A percentile compares a stretch with the other conserved stretches of the same genome.
These are phyloP conservation scores for Calonectria fujianensis DNA, from an alignment of 2,329 filamentous ascomycete genomes.

Conservation along the genomic window DNA sequence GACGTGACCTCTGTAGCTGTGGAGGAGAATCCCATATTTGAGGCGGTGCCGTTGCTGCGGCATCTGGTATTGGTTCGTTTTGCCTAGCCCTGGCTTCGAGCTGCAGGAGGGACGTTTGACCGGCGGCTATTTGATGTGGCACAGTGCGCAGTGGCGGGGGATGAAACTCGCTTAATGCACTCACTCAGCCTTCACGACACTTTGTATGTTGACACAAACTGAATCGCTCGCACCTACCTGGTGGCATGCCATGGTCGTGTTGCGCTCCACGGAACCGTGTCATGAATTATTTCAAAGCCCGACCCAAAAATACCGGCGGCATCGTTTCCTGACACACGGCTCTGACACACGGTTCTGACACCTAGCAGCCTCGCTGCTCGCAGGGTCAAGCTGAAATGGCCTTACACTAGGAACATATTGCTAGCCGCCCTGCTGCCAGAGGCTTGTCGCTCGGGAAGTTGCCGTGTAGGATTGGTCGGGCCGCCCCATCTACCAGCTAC, in stretches of 20 bases:
- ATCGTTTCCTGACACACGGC: not conserved
- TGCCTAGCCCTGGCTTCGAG: not conserved
- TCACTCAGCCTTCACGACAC: not conserved
- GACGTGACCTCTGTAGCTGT: not conserved
- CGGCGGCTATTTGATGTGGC: constrained; percentile 2
- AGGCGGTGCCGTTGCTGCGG: not conserved
- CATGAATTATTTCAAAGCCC: not conserved
- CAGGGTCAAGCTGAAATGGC: not conserved
- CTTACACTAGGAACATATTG: not conserved
- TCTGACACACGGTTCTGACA: not conserved
- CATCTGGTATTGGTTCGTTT: not conserved
- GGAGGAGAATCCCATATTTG: not conserved
- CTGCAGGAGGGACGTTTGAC: not conserved
- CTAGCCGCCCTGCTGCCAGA: not conserved
- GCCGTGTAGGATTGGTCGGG: not conserved
- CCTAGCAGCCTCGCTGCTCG: not conserved
- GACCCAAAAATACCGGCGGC: not conserved
- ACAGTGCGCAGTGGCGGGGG: not conserved
- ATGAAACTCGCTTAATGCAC: not conserved
- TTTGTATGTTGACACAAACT: not conserved
- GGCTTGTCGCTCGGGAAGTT: not conserved
- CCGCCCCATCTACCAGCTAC: not conserved
- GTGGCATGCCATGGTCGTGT: too few relatives aligned
- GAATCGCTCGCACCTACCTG: not conserved
- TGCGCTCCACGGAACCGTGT: not conserved